phyloP scores from a whole-genome alignment of 768 basidiomycete genomes.

The Gautieria morchelliformis region DNA sequence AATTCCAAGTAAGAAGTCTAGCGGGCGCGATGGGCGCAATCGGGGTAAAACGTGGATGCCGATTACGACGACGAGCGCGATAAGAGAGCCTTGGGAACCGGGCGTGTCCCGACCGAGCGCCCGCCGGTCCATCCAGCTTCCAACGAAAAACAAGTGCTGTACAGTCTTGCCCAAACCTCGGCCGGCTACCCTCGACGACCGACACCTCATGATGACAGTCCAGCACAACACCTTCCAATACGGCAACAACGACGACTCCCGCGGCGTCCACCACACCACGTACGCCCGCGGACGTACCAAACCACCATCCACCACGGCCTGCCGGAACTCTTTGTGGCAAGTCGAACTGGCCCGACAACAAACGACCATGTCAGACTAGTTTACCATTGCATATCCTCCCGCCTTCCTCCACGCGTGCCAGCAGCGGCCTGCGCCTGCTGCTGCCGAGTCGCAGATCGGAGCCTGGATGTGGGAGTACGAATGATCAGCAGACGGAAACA shows the following conservation, averaged over 20 bases:
- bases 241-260: not conserved
- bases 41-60: not conserved
- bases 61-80: not conserved
- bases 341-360: not conserved
- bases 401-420: constrained; percentile 22
- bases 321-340: not conserved
- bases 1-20: not conserved
- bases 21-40: not conserved
- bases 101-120: not conserved
- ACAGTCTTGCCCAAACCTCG: not conserved
- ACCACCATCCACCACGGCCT: not conserved
- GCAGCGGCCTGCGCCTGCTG: constrained; percentile 39
- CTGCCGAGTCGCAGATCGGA: constrained; percentile 82
- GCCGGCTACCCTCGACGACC: not conserved
- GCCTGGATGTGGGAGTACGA: constrained; percentile 34
- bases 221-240: not conserved
- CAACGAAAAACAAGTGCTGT: not conserved
- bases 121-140: not conserved
- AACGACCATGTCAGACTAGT: constrained; percentile 5
- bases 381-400: constrained; percentile 42
- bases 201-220: not conserved
- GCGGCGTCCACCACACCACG: not conserved
- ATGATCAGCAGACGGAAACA: not conserved
- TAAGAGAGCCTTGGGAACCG: not conserved
- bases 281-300: not conserved